Percentiles rank a stretch among this genome's conserved stretches.
Evolutionary conservation across 1,284 basidiomycete genomes (phyloP).

Genomic region (Cryptococcus amylolentus): DNA sequence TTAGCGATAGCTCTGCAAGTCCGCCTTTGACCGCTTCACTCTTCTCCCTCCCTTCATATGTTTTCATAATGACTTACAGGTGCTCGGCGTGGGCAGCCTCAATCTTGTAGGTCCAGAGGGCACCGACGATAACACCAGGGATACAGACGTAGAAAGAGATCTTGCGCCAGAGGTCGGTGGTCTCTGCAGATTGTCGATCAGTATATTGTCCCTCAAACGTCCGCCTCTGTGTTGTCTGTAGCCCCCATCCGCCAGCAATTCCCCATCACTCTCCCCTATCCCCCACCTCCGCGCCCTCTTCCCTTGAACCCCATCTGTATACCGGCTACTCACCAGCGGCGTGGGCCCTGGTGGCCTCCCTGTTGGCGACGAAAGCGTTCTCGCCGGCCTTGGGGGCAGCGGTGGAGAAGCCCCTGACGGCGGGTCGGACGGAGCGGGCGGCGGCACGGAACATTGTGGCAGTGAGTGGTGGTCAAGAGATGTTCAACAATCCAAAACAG

Average conservation of each 20-base stretch:
- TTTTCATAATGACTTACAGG: not conserved
- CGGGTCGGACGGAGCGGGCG: conserved; percentile 19
- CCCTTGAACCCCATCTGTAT: not conserved
- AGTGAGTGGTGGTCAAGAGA: conserved; percentile 8
- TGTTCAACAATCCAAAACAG: not conserved
- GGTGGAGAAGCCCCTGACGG: conserved; percentile 17
- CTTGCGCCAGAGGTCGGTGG: conserved; percentile 45
- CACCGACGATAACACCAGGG: conserved; percentile 36
- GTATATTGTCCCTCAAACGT: not conserved
- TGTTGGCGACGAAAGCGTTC: conserved; percentile 39
- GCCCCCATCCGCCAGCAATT: not conserved
- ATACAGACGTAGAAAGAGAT: conserved; percentile 47
- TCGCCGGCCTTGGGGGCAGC: conserved; percentile 15
- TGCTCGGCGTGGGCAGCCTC: conserved; percentile 42
- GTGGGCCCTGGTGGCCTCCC: conserved; percentile 38
- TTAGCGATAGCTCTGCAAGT: not conserved
- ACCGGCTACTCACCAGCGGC: conserved; percentile 34
- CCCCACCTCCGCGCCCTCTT: not conserved
- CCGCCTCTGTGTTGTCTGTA: not conserved
- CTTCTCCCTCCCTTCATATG: not conserved
- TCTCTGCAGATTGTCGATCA: conserved; percentile 22
- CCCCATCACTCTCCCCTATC: not conserved
- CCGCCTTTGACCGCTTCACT: not conserved
- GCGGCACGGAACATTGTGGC: conserved; percentile 23
- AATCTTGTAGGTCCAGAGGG: conserved; percentile 41